These are phyloP conservation scores for Fusarium citri DNA, from an alignment of 2,329 filamentous ascomycete genomes.

Conservation along the genomic window DNA sequence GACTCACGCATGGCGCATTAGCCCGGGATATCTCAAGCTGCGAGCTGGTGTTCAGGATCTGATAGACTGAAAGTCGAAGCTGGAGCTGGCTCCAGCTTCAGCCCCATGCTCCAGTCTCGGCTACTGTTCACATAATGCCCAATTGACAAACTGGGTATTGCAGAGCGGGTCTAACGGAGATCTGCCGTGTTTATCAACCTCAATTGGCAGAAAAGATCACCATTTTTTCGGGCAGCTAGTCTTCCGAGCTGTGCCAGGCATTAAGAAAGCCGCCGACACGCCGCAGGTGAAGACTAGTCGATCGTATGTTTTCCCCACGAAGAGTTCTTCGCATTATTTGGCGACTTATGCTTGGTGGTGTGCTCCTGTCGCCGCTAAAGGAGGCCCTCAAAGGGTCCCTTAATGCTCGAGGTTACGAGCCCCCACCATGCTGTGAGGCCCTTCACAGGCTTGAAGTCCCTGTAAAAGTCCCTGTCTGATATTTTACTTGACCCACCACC, in stretches of 20 bases:
- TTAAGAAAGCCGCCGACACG: slow-evolving; percentile 16
- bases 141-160: slow-evolving; percentile 1
- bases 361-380: slow-evolving; percentile 14
- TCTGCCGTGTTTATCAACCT: slow-evolving; percentile 3
- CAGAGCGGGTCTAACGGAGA: slow-evolving; percentile 4
- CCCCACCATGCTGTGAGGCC: slow-evolving; percentile 43
- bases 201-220: slow-evolving; percentile 7
- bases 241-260: slow-evolving; percentile 21
- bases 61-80: slow-evolving; percentile 3
- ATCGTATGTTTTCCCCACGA: slow-evolving; percentile 42
- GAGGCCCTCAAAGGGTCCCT: slow-evolving; percentile 34
- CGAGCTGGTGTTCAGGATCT: slow-evolving; percentile 4
- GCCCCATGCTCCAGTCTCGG: slow-evolving; percentile 30
- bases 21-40: slow-evolving; percentile 18
- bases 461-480: slow-evolving; percentile 34
- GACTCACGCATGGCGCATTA: slow-evolving; percentile 39
- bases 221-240: slow-evolving; percentile 17
- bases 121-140: slow-evolving; percentile 5
- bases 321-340: slow-evolving; percentile 11
- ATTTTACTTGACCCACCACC: slow-evolving; percentile 36
- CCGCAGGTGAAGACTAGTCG: slow-evolving; percentile 18
- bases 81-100: slow-evolving; percentile 13
- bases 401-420: slow-evolving; percentile 39
- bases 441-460: slow-evolving; percentile 28
- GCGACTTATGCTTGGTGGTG: slow-evolving; percentile 33